phyloP scores from a whole-genome alignment of 2,329 filamentous ascomycete species.

The Sclerotiophoma versabilis region DNA sequence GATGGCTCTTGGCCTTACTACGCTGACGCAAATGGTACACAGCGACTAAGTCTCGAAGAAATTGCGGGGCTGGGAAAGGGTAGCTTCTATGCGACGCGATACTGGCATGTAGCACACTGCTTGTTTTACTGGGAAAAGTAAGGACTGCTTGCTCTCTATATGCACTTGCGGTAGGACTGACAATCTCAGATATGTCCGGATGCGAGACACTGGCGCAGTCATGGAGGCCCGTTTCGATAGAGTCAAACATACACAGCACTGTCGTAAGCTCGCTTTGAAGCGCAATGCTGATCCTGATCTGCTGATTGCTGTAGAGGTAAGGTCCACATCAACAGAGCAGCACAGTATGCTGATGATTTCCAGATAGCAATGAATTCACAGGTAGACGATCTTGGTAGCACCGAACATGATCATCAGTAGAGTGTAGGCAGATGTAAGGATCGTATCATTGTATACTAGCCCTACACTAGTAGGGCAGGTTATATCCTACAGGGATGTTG shows the following conservation, averaged over 20 bases:
- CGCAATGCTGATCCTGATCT: neutral
- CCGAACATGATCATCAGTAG: neutral
- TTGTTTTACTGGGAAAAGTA: slow-evolving; percentile 4
- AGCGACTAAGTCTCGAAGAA: neutral
- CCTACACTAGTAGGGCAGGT: too few species aligned
- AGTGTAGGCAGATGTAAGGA: neutral
- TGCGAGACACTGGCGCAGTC: neutral
- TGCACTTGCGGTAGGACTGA: too few species aligned
- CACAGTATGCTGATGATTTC: neutral
- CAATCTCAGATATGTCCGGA: neutral
- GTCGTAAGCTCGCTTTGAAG: neutral
- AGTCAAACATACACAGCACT: slow-evolving; percentile 2
- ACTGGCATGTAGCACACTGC: slow-evolving; percentile 1
- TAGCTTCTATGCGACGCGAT: neutral
- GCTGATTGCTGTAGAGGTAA: slow-evolving; percentile 2
- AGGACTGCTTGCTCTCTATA: too few species aligned
- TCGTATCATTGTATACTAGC: too few species aligned
- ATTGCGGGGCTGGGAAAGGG: neutral
- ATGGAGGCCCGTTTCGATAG: slow-evolving; percentile 2
- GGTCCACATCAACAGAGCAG: neutral
- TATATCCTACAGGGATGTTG: too few species aligned
- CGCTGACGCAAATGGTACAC: neutral
- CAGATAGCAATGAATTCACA: neutral
- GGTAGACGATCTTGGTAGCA: neutral
- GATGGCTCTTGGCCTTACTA: slow-evolving; percentile 1